phyloP scores from a whole-genome alignment of 169 alveolate species.

The Plasmodium relictum region DNA sequence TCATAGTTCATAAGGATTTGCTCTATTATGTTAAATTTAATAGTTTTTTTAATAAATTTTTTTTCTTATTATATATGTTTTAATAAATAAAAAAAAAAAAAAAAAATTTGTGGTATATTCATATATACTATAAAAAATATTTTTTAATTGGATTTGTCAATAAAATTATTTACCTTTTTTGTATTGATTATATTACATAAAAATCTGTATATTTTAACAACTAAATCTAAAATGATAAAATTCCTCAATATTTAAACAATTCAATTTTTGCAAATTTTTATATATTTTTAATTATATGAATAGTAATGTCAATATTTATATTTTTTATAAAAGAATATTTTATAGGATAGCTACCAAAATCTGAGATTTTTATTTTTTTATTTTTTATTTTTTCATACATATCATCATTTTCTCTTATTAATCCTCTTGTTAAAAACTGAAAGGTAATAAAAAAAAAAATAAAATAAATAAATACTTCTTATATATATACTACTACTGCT shows the following conservation, averaged over 20 bases:
- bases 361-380: constrained; percentile 56
- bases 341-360: constrained; percentile 63
- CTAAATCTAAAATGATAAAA: background rate
- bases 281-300: constrained; percentile 28
- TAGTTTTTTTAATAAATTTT: too few relatives aligned
- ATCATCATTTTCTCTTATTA: constrained; percentile 73
- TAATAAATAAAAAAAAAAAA: too few relatives aligned
- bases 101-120: too few relatives aligned
- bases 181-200: background rate
- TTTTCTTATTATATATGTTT: too few relatives aligned
- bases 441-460: background rate
- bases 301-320: constrained; percentile 35
- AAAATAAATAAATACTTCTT: background rate
- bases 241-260: too few relatives aligned
- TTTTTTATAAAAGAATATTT: constrained; percentile 64
- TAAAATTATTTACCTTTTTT: too few relatives aligned
- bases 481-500: background rate
- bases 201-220: background rate
- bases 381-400: constrained; percentile 67
- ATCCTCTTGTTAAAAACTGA: constrained; percentile 61
- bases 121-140: too few relatives aligned
- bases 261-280: background rate
- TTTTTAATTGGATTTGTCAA: too few relatives aligned
- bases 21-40: too few relatives aligned
- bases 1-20: too few relatives aligned